Evolutionary conservation across 345 rosid species (phyloP).

Genomic region (Moricandia moricandioides): DNA sequence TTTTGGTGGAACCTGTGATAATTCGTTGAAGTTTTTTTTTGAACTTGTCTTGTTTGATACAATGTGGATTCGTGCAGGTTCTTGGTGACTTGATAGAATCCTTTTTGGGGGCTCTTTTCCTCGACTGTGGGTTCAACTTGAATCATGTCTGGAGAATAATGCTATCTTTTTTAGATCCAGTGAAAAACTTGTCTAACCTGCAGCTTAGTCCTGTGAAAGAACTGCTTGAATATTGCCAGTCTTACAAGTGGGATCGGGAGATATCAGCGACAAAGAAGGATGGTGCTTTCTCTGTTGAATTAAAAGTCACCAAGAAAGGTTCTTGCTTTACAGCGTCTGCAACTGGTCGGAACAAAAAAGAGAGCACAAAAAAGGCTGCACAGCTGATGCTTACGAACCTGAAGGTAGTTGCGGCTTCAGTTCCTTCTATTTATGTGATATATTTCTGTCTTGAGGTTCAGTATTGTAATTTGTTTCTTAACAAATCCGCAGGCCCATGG

Average conservation of each 20-base stretch:
- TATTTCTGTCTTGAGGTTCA: conserved; percentile 13
- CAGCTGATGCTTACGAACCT: conserved; percentile 43
- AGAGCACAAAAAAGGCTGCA: conserved; percentile 56
- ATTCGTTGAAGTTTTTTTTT: conserved; percentile 1
- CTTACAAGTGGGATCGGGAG: conserved; percentile 46
- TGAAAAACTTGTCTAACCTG: conserved; percentile 53
- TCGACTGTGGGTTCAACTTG: conserved; percentile 79
- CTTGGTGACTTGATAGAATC: conserved; percentile 95
- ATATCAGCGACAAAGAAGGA: conserved; percentile 42
- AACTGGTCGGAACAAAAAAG: conserved; percentile 54
- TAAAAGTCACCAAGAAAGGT: conserved; percentile 45
- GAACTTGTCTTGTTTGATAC: conserved; percentile 3
- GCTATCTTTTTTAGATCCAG: conserved; percentile 68
- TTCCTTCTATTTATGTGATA: conserved; percentile 14
- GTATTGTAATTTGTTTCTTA: conserved; percentile 11
- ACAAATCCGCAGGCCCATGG: conserved; percentile 57
- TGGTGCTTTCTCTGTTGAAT: conserved; percentile 45
- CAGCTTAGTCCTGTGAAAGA: conserved; percentile 69
- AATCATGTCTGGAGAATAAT: conserved; percentile 62
- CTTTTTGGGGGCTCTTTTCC: conserved; percentile 71
- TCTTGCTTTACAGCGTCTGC: conserved; percentile 41
- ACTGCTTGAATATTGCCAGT: conserved; percentile 70
- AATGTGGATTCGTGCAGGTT: conserved; percentile 46
- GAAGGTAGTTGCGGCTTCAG: conserved; percentile 51
- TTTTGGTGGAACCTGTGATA: conserved; percentile 21